Evolutionary conservation across 129 eudicot genomes (phyloP), one percentile per base, ranked within the genome.

Genomic region (Heracleum sosnowskyi): DNA sequence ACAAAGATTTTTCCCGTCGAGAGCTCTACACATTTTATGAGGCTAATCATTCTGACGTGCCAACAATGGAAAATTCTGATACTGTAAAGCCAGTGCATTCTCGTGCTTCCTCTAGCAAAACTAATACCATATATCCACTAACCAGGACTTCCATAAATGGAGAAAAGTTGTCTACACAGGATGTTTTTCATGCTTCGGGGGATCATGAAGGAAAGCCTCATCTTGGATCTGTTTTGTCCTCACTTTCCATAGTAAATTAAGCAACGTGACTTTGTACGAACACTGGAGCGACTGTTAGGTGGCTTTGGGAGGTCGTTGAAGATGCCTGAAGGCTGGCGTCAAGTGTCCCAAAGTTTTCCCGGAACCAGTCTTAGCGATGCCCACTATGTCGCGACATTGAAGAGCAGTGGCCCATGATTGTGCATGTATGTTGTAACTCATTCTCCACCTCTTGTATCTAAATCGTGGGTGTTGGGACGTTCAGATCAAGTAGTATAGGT

Each of bases 361-460:
- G 5, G 97, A 96, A 11, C 99, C 99, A 11, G 98, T 95, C 85
- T 90, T 95, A 41, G 98, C 98, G 83, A 95, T 84, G 69, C 96
- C 98, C 70, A 95, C 98, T 45, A 95, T 88, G 76, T 95, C 98
- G 64, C 90, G 92, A 68, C 89, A 84, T 86, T 86, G 97, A 46
- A 91, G 81, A 49, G 98, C 98, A 87, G 91, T 84, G 28, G 98
- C 97, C 98, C 98, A 95, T 74, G 98, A 91, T 41, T 95, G 98
- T 31, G 98, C 98, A 84, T 95, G 98, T 42, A 95, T 95, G 11
- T n/a, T n/a, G n/a, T n/a, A n/a, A n/a, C n/a, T n/a, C n/a, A n/a
- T n/a, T n/a, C n/a, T n/a, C n/a, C n/a, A n/a, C n/a, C n/a, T n/a
- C n/a, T n/a, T n/a, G n/a, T n/a, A n/a, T n/a, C n/a, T n/a, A n/a